phyloP scores from a whole-genome alignment of 2,329 filamentous ascomycete species.

The Epicoccum sorghinum region DNA sequence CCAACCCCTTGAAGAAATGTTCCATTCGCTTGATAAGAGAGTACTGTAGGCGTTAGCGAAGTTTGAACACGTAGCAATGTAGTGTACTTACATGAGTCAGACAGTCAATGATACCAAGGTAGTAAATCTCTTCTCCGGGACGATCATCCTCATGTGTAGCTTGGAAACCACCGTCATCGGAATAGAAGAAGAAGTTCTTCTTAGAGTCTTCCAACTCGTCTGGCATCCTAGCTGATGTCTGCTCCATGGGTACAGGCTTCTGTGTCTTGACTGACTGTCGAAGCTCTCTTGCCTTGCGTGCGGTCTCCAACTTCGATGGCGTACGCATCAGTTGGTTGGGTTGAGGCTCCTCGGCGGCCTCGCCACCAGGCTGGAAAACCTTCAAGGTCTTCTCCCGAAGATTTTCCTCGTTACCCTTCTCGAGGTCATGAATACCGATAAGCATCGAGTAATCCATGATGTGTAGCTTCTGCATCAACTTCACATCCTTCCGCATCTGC shows the following conservation, averaged over 20 bases:
- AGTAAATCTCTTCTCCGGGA: constrained; percentile 92
- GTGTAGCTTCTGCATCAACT: constrained; percentile 81
- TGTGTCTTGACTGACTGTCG: constrained; percentile 91
- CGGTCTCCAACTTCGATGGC: constrained; percentile 90
- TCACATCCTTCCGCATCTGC: constrained; percentile 87
- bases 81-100: constrained; percentile 81
- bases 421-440: constrained; percentile 89
- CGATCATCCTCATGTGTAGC: constrained; percentile 90
- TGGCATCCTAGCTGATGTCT: constrained; percentile 84
- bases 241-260: constrained; percentile 89
- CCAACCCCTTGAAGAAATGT: constrained; percentile 95
- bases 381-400: constrained; percentile 86
- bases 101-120: constrained; percentile 97
- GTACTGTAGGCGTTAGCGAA: constrained; percentile 66
- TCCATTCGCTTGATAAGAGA: constrained; percentile 93
- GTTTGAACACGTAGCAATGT: not conserved
- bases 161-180: constrained; percentile 89
- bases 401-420: constrained; percentile 93
- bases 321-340: constrained; percentile 81
- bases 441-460: constrained; percentile 99
- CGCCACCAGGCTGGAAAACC: constrained; percentile 89
- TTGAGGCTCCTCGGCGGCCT: constrained; percentile 54
- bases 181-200: constrained; percentile 84
- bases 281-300: constrained; percentile 87
- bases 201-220: constrained; percentile 74